Base-by-base conservation (phyloP, 495 filamentous ascomycete species). In the Filosporella fistucella region DNA sequence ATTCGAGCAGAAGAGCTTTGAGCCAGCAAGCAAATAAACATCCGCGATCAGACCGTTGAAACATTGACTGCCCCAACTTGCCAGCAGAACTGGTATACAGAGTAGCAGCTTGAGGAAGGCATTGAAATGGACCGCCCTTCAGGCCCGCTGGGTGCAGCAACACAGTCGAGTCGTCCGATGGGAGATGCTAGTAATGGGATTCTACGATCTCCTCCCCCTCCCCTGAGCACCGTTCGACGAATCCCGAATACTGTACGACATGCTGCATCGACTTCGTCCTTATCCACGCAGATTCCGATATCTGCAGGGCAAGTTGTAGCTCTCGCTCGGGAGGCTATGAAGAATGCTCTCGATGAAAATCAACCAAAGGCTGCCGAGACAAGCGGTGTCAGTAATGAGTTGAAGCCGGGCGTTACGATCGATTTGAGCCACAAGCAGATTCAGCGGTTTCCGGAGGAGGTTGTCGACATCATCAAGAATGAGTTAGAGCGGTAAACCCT, bases 391-490 rank as follows among this genome's bases (percentile, higher is more conserved):
- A 83, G 75, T 45, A 80, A 78, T 62, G 81, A 79, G 14, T 71
- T 88, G 43, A 85, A 87, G 64, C 89, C 90, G 29, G 78, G 78
- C 20, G 71, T 95, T 52, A 96, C 91, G 12, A 84, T 98, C 57
- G 88, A 96, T 63, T 68, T 98, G 59, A 88, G 87, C 52, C 82
- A 91, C 63, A 86, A 84, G 49, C 80, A 82, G 53, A 91, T 98
- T 32, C 74, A 77, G 37, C 77, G 71, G 49, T 78, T 98, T 57
- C 91, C 91, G 1, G 86, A 91, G 34, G 86, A 91, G 51, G 88
- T 96, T 43, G 82, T 96, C 25, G 89, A 93, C 62, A 80, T 95
- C 54, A 90, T 98, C 44, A 94, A 90, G 67, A 80, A 91, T 63
- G 88, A 95, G 62, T 78, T 96, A 40, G 91, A 95, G 70, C 75